Base-by-base conservation (phyloP, 73 alveolate genomes). In the Diophrys appendiculata region DNA sequence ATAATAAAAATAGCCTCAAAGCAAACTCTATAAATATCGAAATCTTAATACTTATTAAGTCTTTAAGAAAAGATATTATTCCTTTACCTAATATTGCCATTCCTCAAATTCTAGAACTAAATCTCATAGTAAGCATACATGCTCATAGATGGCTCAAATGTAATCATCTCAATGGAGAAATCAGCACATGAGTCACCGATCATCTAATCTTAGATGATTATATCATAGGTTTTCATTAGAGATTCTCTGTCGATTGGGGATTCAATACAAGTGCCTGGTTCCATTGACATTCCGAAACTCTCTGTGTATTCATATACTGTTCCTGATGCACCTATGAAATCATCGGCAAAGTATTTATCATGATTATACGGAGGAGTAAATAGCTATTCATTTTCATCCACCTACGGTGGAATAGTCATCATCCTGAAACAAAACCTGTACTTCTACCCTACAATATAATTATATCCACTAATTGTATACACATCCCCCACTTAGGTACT, bases 1-100 rank as follows among this genome's bases (percentile, higher is more conserved):
- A 90, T 0, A 60, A 81, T 33, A 68, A 88, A 90, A 55, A 74
- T 13, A 18, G 70, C 75, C 70, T 90, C 96, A 55, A 76, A 73
- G 25, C 78, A 64, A 2, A 86, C 64, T 56, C 96, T 43, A 64
- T 43, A 43, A 43, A 5, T 43, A 29, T 67, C 81, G 24, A 33
- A 2, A 1, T 77, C 53, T n/a, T 54, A 26, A 31, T 87, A 82
- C 70, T 67, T 73, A 32, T 75, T 64, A 1, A 86, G 78, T 30
- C 54, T 33, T 90, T 79, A 73, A 2, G 93, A 54, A 33, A 56
- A 81, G 32, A 81, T 33, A 43, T 72, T 33, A n/a, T 31, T 29
- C 26, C 8, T 68, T 2, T 77, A 13, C 43, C 11, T 5, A 24
- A 89, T 77, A 23, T 69, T 77, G 0, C 96, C 96, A 79, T 72